phyloP scores from a whole-genome alignment of 805 yeast genomes.

The Metschnikowia gelsemii region DNA sequence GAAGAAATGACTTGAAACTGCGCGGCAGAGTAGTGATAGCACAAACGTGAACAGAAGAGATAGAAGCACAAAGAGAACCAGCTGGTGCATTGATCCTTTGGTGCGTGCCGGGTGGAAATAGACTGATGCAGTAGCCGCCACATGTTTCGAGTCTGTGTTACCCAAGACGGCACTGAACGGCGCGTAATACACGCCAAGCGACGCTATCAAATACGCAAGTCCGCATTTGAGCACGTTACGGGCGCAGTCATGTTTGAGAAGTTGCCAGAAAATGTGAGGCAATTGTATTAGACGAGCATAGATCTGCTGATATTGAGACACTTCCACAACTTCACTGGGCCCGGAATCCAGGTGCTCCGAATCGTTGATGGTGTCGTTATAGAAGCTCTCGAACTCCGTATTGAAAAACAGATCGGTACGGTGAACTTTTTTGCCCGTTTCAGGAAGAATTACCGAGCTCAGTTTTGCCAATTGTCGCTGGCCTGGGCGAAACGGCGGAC shows the following conservation, averaged over 20 bases:
- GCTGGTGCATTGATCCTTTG: slow-evolving; percentile 77
- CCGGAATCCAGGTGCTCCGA: slow-evolving; percentile 16
- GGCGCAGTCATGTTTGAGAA: slow-evolving; percentile 14
- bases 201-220: slow-evolving; percentile 70
- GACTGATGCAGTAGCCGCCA: slow-evolving; percentile 78
- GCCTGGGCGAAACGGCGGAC: slow-evolving; percentile 1
- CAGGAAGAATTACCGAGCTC: slow-evolving; percentile 40
- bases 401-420: slow-evolving; percentile 32
- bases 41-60: slow-evolving; percentile 54
- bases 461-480: slow-evolving; percentile 18
- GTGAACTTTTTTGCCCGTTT: slow-evolving; percentile 40
- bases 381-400: slow-evolving; percentile 25
- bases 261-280: not conserved
- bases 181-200: slow-evolving; percentile 64
- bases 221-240: slow-evolving; percentile 59
- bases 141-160: slow-evolving; percentile 69
- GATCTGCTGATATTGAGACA: not conserved
- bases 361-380: slow-evolving; percentile 19
- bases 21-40: slow-evolving; percentile 53
- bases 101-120: slow-evolving; percentile 83
- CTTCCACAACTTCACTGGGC: not conserved
- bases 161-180: slow-evolving; percentile 56
- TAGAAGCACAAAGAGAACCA: slow-evolving; percentile 57
- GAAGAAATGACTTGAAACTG: slow-evolving; percentile 47
- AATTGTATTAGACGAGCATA: not conserved